A percentile compares a stretch with the other conserved stretches of the same genome.
Conservation (phyloP, 176 grass and related monocot species). For the Ensete ventricosum region DNA sequence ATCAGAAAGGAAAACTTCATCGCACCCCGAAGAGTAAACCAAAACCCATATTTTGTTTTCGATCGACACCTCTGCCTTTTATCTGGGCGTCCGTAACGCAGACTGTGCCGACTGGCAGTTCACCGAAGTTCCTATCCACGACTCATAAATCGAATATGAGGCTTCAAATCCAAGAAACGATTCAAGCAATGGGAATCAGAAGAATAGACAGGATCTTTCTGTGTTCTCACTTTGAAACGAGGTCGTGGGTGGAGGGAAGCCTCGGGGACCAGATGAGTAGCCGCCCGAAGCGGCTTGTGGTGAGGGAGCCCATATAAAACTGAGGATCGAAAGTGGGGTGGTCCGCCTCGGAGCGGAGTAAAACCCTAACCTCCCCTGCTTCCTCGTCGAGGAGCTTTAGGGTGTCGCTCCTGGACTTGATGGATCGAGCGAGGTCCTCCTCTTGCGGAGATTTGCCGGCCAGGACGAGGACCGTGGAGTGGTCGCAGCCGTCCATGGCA, state of each 20-base stretch:
- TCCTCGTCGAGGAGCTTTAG: slow-evolving; percentile 4
- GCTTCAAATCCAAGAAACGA: not conserved
- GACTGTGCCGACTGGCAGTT: slow-evolving; percentile 66
- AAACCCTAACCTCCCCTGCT: slow-evolving; percentile 23
- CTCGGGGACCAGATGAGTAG: slow-evolving; percentile 76
- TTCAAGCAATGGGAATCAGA: not conserved
- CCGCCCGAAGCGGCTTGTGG: slow-evolving; percentile 48
- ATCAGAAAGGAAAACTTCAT: not conserved
- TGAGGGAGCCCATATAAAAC: slow-evolving; percentile 55
- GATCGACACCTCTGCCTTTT: slow-evolving; percentile 62
- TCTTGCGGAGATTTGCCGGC: slow-evolving; percentile 53
- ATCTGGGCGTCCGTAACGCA: slow-evolving; percentile 66
- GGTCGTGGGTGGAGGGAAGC: slow-evolving; percentile 74
- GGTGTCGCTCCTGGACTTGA: slow-evolving; percentile 11
- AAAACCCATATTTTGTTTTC: not conserved
- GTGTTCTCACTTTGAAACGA: slow-evolving; percentile 47
- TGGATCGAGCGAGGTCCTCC: slow-evolving; percentile 30
- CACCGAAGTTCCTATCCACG: slow-evolving; percentile 54
- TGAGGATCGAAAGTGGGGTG: slow-evolving; percentile 24
- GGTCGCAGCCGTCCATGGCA: not conserved
- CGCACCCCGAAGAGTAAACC: not conserved
- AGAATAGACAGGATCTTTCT: not conserved
- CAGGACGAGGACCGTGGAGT: slow-evolving; percentile 32
- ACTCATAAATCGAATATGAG: not conserved
- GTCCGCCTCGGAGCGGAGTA: slow-evolving; percentile 26